Evolutionary conservation across 192 early-diverging fungal species (phyloP).

Genomic region (Chytriomyces confervae): DNA sequence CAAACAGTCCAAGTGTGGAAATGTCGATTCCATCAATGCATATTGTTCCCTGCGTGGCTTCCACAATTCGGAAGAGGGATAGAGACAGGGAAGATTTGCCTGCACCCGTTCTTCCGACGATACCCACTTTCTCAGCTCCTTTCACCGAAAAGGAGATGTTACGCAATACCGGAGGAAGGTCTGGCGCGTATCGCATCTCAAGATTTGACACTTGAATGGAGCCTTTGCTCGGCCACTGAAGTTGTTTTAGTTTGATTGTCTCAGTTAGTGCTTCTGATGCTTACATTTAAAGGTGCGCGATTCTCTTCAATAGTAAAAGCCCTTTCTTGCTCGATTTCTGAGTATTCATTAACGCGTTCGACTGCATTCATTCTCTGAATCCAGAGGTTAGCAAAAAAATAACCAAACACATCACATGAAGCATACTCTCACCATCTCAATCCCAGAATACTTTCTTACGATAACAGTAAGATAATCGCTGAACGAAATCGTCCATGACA

Average conservation of each 20-base stretch:
- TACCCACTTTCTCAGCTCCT: constrained; percentile 69
- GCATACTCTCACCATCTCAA: constrained; percentile 69
- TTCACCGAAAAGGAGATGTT: constrained; percentile 70
- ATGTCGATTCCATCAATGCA: constrained; percentile 73
- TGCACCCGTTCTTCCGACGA: constrained; percentile 52
- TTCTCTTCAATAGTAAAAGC: constrained; percentile 66
- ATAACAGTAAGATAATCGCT: constrained; percentile 53
- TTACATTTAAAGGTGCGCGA: constrained; percentile 36
- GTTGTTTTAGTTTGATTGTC: background rate
- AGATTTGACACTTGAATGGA: constrained; percentile 70
- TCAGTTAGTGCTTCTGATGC: background rate
- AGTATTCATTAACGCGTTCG: constrained; percentile 88
- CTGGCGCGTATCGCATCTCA: constrained; percentile 76
- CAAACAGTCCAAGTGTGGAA: constrained; percentile 57
- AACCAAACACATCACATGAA: background rate
- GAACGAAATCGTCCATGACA: constrained; percentile 80
- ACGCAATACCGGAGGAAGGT: constrained; percentile 64
- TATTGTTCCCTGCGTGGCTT: constrained; percentile 52
- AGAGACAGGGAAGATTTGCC: constrained; percentile 61
- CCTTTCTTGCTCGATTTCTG: constrained; percentile 80
- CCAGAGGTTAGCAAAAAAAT: background rate
- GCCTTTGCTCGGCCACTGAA: constrained; percentile 69
- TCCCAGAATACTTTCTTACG: constrained; percentile 53
- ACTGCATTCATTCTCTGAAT: constrained; percentile 49
- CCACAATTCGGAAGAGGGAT: constrained; percentile 47